Conservation (phyloP, 2,329 filamentous ascomycete genomes). For the Fusarium drepaniforme region DNA sequence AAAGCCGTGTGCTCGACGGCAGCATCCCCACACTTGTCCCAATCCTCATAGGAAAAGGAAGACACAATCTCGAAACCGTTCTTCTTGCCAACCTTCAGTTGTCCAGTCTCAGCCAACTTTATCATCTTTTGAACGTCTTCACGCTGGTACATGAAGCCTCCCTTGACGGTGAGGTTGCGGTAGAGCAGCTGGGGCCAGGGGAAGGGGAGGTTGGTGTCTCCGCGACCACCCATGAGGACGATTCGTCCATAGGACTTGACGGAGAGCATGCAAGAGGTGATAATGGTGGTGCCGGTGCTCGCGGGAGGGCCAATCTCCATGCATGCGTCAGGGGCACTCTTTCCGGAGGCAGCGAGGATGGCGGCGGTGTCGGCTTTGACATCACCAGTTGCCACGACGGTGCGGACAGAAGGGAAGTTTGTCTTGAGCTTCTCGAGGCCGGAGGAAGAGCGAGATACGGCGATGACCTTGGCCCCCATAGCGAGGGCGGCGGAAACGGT, state of each 20-base stretch:
- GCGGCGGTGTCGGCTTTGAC: conserved; percentile 52
- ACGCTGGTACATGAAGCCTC: conserved; percentile 56
- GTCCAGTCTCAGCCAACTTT: conserved; percentile 24
- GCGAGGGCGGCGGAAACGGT: conserved; percentile 61
- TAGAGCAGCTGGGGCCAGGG: conserved; percentile 40
- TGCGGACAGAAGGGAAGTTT: conserved; percentile 47
- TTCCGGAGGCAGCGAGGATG: conserved; percentile 42
- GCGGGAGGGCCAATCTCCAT: conserved; percentile 59
- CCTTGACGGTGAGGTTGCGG: conserved; percentile 51
- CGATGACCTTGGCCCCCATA: conserved; percentile 65
- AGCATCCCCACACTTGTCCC: conserved; percentile 28
- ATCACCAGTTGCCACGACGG: conserved; percentile 56
- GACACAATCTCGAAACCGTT: conserved; percentile 26
- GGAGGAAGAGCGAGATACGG: conserved; percentile 58
- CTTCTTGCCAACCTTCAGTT: conserved; percentile 25
- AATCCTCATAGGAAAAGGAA: conserved; percentile 27
- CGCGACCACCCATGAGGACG: conserved; percentile 45
- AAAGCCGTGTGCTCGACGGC: conserved; percentile 25
- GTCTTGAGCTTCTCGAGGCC: conserved; percentile 48
- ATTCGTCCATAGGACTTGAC: conserved; percentile 47
- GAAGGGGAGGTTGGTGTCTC: conserved; percentile 42
- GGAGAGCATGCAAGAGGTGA: conserved; percentile 52
- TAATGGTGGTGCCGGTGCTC: conserved; percentile 52
- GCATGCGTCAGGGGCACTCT: conserved; percentile 54
- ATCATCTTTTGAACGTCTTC: conserved; percentile 29